Base-by-base conservation (phyloP, 352 stramenopile species). In the Phytopythium delawarense region DNA sequence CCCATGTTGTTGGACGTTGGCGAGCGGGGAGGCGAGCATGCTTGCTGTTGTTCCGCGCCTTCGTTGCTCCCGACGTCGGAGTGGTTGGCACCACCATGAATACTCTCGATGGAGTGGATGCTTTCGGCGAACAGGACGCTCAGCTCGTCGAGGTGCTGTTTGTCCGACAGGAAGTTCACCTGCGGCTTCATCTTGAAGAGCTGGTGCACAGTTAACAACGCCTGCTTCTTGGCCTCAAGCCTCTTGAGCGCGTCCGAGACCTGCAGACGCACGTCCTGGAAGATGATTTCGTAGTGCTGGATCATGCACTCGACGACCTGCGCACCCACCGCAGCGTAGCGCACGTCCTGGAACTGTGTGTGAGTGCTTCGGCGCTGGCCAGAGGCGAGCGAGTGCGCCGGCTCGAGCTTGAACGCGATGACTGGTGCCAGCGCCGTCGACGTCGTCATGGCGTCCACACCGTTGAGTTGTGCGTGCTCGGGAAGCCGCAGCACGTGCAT, bases 261-360 rank as follows among this genome's bases (percentile, higher is more conserved):
- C 52, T 81, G 75, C 16, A 83, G 62, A 9, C 82, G 78, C 3
- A 95, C 72, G 45, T 77, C 71, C 55, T 92, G 74, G 59, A 94
- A 94, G 59, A 94, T 92, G 6, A 70, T 71, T 12, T 87, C 74
- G 35, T 91, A 81, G 65, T 94, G 78, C 45, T 81, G 55, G 44
- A 94, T 89, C 78, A 94, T 89, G 20, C 78, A 65, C 62, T 94
- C 84, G 18, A 94, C 74, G 25, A 94, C 76, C 55, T 91, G 80
- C 6, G 81, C 83, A 0, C 83, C 83, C 9, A 92, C 78, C 28
- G 83, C 83, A 9, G 83, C 83, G 65, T 88, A 92, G 12, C 83
- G 72, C 44, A 92, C 72, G 37, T 92, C 83, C 69, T 92, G 83
- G 61, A 85, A 76, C 63, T 88, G 81, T 30, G 78, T 74, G 60